Conservation (phyloP, 2,329 filamentous ascomycete species). For the Xylaria sp. region DNA sequence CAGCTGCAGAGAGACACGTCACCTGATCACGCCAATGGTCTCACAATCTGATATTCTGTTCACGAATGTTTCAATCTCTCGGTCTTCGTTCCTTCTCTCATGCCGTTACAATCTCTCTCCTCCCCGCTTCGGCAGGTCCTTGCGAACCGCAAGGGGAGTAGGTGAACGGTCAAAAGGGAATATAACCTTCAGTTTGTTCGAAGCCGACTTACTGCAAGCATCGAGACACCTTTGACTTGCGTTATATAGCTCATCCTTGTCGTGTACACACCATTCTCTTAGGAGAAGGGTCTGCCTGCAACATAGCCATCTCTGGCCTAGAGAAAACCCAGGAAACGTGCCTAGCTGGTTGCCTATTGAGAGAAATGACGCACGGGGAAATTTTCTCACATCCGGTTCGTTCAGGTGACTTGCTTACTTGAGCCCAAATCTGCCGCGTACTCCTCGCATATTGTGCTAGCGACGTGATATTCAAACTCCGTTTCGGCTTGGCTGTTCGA, state of each 20-base stretch:
- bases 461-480: neutral
- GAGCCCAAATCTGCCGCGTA: constrained; percentile 14
- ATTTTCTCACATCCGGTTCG: constrained; percentile 27
- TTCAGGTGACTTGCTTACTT: constrained; percentile 2
- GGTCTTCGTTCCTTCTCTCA: constrained; percentile 16
- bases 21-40: constrained; percentile 33
- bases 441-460: constrained; percentile 1
- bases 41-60: constrained; percentile 18
- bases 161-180: constrained; percentile 2
- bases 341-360: constrained; percentile 17
- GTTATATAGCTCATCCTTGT: constrained; percentile 28
- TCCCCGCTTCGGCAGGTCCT: constrained; percentile 33
- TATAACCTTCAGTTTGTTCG: constrained; percentile 1
- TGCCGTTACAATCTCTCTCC: neutral
- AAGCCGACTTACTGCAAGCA: constrained; percentile 3
- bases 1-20: constrained; percentile 31
- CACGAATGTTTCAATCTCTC: constrained; percentile 24
- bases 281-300: neutral
- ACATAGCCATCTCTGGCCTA: neutral
- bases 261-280: constrained; percentile 18
- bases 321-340: constrained; percentile 30
- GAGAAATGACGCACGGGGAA: constrained; percentile 17
- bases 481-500: constrained; percentile 8
- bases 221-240: constrained; percentile 11
- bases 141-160: constrained; percentile 5